These are phyloP conservation scores for Imleria badia DNA, from an alignment of 768 basidiomycete genomes.

Conservation along the genomic window DNA sequence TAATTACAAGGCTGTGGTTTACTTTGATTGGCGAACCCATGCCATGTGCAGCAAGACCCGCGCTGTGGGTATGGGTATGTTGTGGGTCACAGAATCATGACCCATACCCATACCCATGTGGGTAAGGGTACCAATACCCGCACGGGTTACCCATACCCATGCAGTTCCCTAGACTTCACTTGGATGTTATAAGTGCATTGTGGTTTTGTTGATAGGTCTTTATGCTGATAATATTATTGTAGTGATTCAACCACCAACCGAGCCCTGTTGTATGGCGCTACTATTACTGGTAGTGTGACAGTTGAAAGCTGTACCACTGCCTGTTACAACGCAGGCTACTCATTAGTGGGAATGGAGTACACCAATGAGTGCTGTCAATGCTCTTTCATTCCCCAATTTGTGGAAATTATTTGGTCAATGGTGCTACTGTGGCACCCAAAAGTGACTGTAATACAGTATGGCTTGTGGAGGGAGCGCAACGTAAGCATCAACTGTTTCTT, in stretches of 20 bases:
- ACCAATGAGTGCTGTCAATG: constrained; percentile 50
- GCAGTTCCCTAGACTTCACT: constrained; percentile 69
- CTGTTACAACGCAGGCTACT: constrained; percentile 42
- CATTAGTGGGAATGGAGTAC: constrained; percentile 46
- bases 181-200: constrained; percentile 68
- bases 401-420: too few relatives aligned
- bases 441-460: too few relatives aligned
- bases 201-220: not conserved
- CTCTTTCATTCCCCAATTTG: not conserved
- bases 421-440: too few relatives aligned
- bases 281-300: constrained; percentile 41
- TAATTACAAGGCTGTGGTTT: too few relatives aligned
- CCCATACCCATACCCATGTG: too few relatives aligned
- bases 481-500: not conserved
- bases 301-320: constrained; percentile 50
- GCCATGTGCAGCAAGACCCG: too few relatives aligned
- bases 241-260: constrained; percentile 38
- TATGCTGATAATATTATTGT: not conserved
- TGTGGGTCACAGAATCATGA: too few relatives aligned
- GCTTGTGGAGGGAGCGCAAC: too few relatives aligned
- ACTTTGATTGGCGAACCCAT: too few relatives aligned
- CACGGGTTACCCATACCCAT: too few relatives aligned
- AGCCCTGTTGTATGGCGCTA: constrained; percentile 30
- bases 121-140: too few relatives aligned
- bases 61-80: too few relatives aligned